Evolutionary conservation across 768 basidiomycete species (phyloP).

Genomic region (Leucosporidium scottii): DNA sequence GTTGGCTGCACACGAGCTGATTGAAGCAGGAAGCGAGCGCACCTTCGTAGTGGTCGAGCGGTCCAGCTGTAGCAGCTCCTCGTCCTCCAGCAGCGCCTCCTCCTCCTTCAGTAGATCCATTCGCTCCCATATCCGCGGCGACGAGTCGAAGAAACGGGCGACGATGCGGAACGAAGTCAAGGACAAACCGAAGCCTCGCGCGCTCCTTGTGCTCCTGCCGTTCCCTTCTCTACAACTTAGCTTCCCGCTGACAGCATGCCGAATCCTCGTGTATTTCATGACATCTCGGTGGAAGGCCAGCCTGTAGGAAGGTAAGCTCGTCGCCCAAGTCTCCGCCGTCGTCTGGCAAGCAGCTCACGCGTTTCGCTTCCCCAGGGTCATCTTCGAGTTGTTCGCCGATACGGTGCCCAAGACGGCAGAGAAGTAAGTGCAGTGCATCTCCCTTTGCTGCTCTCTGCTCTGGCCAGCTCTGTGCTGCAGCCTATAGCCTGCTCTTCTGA

Average conservation of each 20-base stretch:
- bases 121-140: not conserved
- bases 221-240: too few relatives aligned
- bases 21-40: not conserved
- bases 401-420: constrained; percentile 66
- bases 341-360: constrained; percentile 21
- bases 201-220: too few relatives aligned
- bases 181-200: too few relatives aligned
- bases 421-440: constrained; percentile 53
- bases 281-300: constrained; percentile 28
- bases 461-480: too few relatives aligned
- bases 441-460: not conserved
- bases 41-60: constrained; percentile 9
- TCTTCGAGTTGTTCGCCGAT: constrained; percentile 64
- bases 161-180: too few relatives aligned
- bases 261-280: constrained; percentile 28
- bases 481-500: not conserved
- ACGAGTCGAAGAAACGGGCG: too few relatives aligned
- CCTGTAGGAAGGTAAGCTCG: constrained; percentile 17
- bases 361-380: constrained; percentile 32
- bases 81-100: not conserved
- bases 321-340: constrained; percentile 1
- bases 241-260: not conserved
- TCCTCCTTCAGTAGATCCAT: not conserved
- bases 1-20: not conserved
- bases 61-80: not conserved